Evolutionary conservation across 1,284 basidiomycete species (phyloP), one percentile per base, ranked within the genome.

Genomic region (Pterulicium gracile): DNA sequence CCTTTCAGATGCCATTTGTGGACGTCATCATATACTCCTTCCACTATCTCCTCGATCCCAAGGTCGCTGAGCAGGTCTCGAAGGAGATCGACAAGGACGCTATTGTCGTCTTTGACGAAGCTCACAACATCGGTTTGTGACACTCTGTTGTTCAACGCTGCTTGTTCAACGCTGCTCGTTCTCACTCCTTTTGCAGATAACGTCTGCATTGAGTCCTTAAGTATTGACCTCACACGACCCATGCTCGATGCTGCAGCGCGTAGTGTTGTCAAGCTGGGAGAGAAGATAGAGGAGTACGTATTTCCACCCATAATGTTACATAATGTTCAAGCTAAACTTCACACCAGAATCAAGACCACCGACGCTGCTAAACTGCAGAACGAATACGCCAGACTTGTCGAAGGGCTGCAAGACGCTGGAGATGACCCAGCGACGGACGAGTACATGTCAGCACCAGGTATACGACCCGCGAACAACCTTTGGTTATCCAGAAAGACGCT

Each of bases 71-170:
- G 57, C 94, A 98, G 68, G 96, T 99, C 12, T 98, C 94, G 3
- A 94, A 92, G 58, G 95, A 98, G 61, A 76, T 98, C 67, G 91
- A 88, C 23, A 98, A 98, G 56, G 96, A 98, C 61, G 84, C 92
- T 39, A 99, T 99, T 49, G 94, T 99, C 41, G 94, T 99, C 0
- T 99, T 99, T 58, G 96, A 99, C 61, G 96, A 99, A 64, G 96
- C 96, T 4, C 96, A 99, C 68, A 99, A 99, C 61, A 99, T 99
- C 49, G 93, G 91, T 92, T 54, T 51, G 73, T 58, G 47, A 45
- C 18, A 19, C 42, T 21, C n/a, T 24, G 24, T 24, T 22, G 14
- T 43, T 43, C 19, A 12, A 22, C 15, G 12, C 19, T 39, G 36
- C 14, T 42, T 18, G 20, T 20, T 34, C 17, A 22, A 39, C 18